Conservation (phyloP, 1,139 yeast genomes). For the Magnusiomyces tetraspermus region DNA sequence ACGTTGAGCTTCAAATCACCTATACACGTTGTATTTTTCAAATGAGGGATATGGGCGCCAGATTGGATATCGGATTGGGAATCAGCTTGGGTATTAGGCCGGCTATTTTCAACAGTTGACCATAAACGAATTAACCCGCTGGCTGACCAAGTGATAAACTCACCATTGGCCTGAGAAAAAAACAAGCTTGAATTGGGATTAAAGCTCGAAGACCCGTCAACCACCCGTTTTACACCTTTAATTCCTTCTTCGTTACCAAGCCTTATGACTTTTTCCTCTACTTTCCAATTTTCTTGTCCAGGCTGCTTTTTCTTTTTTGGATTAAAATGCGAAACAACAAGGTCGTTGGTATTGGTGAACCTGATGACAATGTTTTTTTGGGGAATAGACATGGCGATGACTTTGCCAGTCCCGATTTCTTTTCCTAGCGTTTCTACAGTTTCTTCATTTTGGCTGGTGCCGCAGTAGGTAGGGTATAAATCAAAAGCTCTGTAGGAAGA, state of each 20-base stretch:
- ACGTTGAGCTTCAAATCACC: constrained; percentile 6
- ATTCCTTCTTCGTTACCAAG: constrained; percentile 8
- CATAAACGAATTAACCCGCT: constrained; percentile 23
- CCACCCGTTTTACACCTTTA: constrained; percentile 6
- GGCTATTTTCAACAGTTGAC: constrained; percentile 10
- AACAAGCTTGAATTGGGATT: too few relatives aligned
- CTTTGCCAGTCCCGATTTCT: background rate
- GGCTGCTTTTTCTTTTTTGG: background rate
- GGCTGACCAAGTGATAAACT: constrained; percentile 25
- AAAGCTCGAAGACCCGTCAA: background rate
- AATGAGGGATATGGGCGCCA: too few relatives aligned
- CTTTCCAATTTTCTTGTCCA: background rate
- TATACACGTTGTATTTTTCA: constrained; percentile 15
- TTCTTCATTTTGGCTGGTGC: background rate
- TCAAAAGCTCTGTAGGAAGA: background rate
- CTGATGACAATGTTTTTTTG: constrained; percentile 2
- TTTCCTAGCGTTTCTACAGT: background rate
- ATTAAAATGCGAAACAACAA: constrained; percentile 3
- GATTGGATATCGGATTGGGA: too few relatives aligned
- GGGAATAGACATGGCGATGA: constrained; percentile 5
- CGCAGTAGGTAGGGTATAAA: background rate
- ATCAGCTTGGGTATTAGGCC: background rate
- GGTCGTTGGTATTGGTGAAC: constrained; percentile 4
- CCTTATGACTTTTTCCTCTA: constrained; percentile 1
- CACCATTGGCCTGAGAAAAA: background rate